phyloP scores from a whole-genome alignment of 2,329 filamentous ascomycete species.

The Diaporthe ilicicola region DNA sequence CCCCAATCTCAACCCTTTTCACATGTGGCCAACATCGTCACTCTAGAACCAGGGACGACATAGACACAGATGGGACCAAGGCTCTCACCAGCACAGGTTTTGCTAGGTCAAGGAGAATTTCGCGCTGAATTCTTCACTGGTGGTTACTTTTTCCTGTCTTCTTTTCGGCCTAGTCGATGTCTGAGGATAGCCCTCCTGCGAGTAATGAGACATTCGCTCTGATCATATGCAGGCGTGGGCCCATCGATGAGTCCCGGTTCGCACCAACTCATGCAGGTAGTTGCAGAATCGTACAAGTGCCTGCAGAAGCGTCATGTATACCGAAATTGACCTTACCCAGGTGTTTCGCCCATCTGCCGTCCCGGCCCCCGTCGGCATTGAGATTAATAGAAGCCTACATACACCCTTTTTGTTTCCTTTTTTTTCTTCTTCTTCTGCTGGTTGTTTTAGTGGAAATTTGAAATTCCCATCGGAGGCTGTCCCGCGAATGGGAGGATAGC shows the following conservation, averaged over 20 bases:
- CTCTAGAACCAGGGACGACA: not conserved
- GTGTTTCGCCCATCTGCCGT: not conserved
- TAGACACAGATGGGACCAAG: no score
- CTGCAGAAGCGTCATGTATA: slow-evolving; percentile 19
- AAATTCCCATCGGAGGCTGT: not conserved
- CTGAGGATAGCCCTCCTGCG: slow-evolving; percentile 12
- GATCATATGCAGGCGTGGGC: slow-evolving; percentile 22
- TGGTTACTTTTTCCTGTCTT: not conserved
- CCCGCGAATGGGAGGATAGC: not conserved
- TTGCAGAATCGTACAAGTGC: slow-evolving; percentile 26
- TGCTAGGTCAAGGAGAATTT: not conserved
- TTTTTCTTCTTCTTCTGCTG: no score
- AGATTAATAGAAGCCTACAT: not conserved
- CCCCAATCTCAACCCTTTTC: not conserved
- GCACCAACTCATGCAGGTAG: slow-evolving; percentile 13
- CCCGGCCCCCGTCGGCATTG: not conserved
- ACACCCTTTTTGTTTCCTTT: no score
- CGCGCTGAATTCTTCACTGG: not conserved
- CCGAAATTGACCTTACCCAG: slow-evolving; percentile 18
- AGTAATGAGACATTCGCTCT: slow-evolving; percentile 23
- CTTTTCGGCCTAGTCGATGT: not conserved
- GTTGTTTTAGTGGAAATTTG: not conserved
- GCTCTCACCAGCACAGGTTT: not conserved
- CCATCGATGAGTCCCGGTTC: not conserved
- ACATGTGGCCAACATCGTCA: not conserved